Percentiles rank a stretch among this genome's conserved stretches.
Conservation (phyloP, 2,329 filamentous ascomycete species). For the Trichoderma afroharzianum region DNA sequence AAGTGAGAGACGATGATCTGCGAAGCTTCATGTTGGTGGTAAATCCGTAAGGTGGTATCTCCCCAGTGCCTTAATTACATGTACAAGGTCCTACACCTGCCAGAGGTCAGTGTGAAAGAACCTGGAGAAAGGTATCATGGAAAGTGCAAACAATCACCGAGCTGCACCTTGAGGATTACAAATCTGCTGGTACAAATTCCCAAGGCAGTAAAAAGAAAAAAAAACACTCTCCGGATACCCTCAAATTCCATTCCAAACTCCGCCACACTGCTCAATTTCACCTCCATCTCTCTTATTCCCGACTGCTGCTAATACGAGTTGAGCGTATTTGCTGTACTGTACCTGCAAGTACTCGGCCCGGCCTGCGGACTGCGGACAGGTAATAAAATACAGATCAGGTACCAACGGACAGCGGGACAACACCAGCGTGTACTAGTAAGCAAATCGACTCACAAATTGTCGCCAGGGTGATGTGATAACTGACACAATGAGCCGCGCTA, state of each 20-base stretch:
- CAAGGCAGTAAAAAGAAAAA: background rate
- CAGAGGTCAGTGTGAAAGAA: background rate
- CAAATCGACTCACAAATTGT: background rate
- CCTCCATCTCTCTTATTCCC: background rate
- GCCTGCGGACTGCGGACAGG: background rate
- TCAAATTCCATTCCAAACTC: background rate
- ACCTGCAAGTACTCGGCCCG: background rate
- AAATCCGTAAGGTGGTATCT: background rate
- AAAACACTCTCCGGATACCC: background rate
- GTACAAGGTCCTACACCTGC: background rate
- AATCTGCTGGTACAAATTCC: background rate
- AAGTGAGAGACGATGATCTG: background rate
- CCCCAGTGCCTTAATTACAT: background rate
- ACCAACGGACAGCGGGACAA: background rate
- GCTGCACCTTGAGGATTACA: background rate
- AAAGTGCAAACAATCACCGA: background rate
- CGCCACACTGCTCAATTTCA: background rate
- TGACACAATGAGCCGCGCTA: slow-evolving; percentile 3
- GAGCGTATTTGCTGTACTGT: background rate
- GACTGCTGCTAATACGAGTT: background rate
- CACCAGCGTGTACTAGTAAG: background rate
- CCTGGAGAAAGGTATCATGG: background rate
- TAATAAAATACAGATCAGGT: background rate
- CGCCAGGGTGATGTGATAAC: slow-evolving; percentile 3
- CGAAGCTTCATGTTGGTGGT: background rate